Evolutionary conservation across 2,329 filamentous ascomycete genomes (phyloP), one percentile per base, ranked within the genome.

Genomic region (Colletotrichum sp.): DNA sequence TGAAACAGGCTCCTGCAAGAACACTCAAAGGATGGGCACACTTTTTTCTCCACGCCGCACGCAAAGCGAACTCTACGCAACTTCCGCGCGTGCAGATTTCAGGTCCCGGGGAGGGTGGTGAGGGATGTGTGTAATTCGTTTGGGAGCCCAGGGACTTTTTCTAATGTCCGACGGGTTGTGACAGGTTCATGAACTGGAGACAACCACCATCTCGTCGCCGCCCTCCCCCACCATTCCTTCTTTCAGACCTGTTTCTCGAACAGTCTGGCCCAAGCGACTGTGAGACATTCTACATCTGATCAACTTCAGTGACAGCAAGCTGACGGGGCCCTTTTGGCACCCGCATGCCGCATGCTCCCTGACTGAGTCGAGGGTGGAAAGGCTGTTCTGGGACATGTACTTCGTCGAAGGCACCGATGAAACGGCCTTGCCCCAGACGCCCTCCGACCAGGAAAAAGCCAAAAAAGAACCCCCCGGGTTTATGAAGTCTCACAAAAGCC

Each of bases 1-100:
- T 73, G 73, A 76, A 76, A 76, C 73, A 69, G 21, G 55, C 70
- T 52, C 44, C 70, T 59, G 57, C 70, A 60, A 69, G 64, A 60
- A 44, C n/a, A 24, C 67, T 32, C 69, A 49, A 72, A 63, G 57
- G 57, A 64, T 73, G 32, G 21, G 34, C 62, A 64, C 15, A 44
- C 62, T 36, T 44, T 52, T 52, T 52, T 5, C 59, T 32, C 59
- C 59, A 34, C 30, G 59, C 59, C 26, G 16, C 57, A 28, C 59
- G 59, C 59, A 62, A n/a, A 32, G 59, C 59, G 59, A 62, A 62
- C 59, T 34, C 16, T 26, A 30, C 24, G 24, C 26, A 62, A 30
- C 26, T 62, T 13, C 62, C 34, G 32, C 59, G 32, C 32, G 59
- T 32, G 21, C 59, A 32, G 28, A 28, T 30, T 32, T 62, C 32